Base-by-base conservation (phyloP, 2,329 filamentous ascomycete species). In the Paracoccidioides lutzii region DNA sequence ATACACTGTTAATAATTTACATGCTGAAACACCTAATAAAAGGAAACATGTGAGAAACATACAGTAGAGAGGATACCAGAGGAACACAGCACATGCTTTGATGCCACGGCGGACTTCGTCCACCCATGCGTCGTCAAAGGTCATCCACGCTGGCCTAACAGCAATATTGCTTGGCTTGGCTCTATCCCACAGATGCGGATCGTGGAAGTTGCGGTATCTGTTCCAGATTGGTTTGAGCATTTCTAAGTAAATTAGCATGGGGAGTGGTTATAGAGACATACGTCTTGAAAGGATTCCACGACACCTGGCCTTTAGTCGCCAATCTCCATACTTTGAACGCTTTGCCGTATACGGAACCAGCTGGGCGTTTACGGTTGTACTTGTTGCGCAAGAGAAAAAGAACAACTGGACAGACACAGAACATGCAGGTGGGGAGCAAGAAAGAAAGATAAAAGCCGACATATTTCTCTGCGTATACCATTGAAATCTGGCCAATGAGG, bases 81-180 rank as follows among this genome's bases (percentile, higher is more conserved):
- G 71, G 69, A 87, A 90, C 38, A 88, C 85, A 60, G 80, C 76
- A 74, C 84, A 87, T 56, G 84, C 84, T 62, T 79, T 76, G 56
- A 87, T 74, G 59, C 85, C 86, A 70, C 86, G 83, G 53, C 77
- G 77, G 51, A 90, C 82, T 66, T 90, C 85, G 66, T 89, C 86
- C 38, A 91, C 87, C 86, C 87, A 91, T 53, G 81, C 81, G 62
- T 91, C 88, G 59, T 91, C 87, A 62, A 89, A 90, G 0, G 83
- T 86, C 84, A 90, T 90, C 85, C 85, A 90, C 0, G 55, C 43
- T 0, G 86, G 86, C 55, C 82, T 82, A 59, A 76, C 67, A 8
- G 78, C 72, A 5, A 88, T 75, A 40, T 75, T 73, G 66, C 81
- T 85, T 3, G 86, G 86, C 72, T 87, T 87, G 58, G 82, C 81